Evolutionary conservation across 106 monocot genomes (phyloP).

Genomic region (Platanthera guangdongensis): DNA sequence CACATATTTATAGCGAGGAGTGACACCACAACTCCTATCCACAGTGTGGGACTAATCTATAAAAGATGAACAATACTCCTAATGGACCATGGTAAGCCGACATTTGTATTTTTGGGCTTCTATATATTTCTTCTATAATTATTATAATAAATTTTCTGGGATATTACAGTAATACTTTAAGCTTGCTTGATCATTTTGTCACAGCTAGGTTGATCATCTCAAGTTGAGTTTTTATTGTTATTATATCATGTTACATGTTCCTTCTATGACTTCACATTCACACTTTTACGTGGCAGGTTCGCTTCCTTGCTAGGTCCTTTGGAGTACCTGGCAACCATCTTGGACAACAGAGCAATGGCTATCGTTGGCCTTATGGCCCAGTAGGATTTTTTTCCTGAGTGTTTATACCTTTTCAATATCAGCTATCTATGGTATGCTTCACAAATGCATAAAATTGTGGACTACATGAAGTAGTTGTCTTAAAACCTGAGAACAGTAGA

Average conservation of each 20-base stretch:
- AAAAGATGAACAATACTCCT: too few relatives aligned
- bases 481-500: too few relatives aligned
- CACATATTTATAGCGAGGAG: too few relatives aligned
- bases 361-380: conserved; percentile 79
- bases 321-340: conserved; percentile 71
- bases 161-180: background rate
- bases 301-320: conserved; percentile 68
- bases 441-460: background rate
- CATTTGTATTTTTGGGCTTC: too few relatives aligned
- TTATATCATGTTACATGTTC: conserved; percentile 2
- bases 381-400: conserved; percentile 21
- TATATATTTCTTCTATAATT: background rate
- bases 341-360: conserved; percentile 69
- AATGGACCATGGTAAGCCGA: too few relatives aligned
- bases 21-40: too few relatives aligned
- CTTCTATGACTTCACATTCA: background rate
- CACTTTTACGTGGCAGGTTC: conserved; percentile 38
- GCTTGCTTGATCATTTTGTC: background rate
- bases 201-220: background rate
- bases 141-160: background rate
- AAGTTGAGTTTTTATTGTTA: background rate
- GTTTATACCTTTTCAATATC: background rate
- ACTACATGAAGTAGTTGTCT: background rate
- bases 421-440: background rate
- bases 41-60: too few relatives aligned